Evolutionary conservation across 192 early-diverging fungal genomes (phyloP), one percentile per base, ranked within the genome.

Genomic region (Umbelopsis vinacea): DNA sequence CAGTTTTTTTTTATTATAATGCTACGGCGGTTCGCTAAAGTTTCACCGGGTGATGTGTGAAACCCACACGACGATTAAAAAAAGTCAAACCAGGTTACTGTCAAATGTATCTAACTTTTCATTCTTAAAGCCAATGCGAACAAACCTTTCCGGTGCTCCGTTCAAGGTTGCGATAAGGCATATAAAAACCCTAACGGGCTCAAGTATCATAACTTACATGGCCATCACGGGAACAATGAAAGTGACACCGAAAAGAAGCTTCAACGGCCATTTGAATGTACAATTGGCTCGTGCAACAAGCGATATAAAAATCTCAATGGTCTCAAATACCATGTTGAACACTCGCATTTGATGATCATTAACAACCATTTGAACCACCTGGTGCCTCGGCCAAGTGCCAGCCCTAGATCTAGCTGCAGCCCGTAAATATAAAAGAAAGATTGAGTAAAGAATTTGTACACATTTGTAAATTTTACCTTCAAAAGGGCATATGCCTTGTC

Each of bases 141-240:
- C 70, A 92, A 94, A 74, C 93, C 92, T 21, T 95, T 94, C 80
- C 90, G 90, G 73, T 96, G 95, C 83, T 87, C 89, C 8, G 78
- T 95, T 29, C 74, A 81, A 24, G 93, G 94, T 14, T 98, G 97
- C 80, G 87, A 86, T 71, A 97, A 98, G 84, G 90, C 95, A 11
- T 98, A 98, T 85, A 98, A 98, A 82, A 98, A 98, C 78, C 95
- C 96, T 38, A 97, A 97, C 52, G 96, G 97, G 9, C 85, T 98
- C 72, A 98, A 98, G 80, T 98, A 98, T 85, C 96, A 98, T 82
- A 90, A 95, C 79, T 85, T 92, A 79, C 96, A 98, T 79, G 95
- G 95, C 15, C 97, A 98, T 77, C 74, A 78, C 11, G 52, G 53
- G 15, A 66, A 74, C 48, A 71, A 73, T 21, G 75, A 79, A 17